Base-by-base conservation (phyloP, 176 grass and related monocot species). In the Triticum monococcum region DNA sequence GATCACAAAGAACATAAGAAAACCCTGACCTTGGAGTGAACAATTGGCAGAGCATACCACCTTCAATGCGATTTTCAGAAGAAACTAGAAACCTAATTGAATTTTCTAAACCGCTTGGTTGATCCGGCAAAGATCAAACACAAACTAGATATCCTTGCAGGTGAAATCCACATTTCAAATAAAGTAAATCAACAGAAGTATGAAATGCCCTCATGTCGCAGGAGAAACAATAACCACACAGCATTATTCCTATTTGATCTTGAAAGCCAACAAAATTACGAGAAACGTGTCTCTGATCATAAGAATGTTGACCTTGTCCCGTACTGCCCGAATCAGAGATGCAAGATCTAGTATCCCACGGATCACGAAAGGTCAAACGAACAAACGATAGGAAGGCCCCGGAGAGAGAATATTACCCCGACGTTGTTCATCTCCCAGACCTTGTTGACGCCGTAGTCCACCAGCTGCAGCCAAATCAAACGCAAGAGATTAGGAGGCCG, bases 351-450 rank as follows among this genome's bases (percentile, higher is more conserved):
- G n/a, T 12, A 54, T 4, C 22, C 8, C 3, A 84, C 24, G 17
- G 24, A 52, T 71, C 3, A 76, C 4, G 74, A 4, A 33, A 28
- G 43, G 25, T 67, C 8, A 75, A 43, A 17, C 5, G 31, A 17
- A 81, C 41, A 67, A 3, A 43, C 46, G 43, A 85, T 24, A 60
- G 25, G n/a, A 56, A 36, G 64, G 2, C 1, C 2, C 12, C 8
- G 10, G 16, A 13, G 24, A 83, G 22, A 86, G 13, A 80, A 73
- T 25, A 16, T 80, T 91, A 97, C 92, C 84, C 92, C 90, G 54
- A 89, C 4, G 74, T 97, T 97, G 79, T 97, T 97, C 84, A 81
- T 86, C 66, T 97, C 88, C 92, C 95, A 97, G 50, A 94, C 16
- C 80, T 92, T 97, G 77, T 89, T 75, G 65, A 97, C 92, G 16